These are phyloP conservation scores for Boletus sensibilis DNA, from an alignment of 768 basidiomycete species.

Conservation along the genomic window DNA sequence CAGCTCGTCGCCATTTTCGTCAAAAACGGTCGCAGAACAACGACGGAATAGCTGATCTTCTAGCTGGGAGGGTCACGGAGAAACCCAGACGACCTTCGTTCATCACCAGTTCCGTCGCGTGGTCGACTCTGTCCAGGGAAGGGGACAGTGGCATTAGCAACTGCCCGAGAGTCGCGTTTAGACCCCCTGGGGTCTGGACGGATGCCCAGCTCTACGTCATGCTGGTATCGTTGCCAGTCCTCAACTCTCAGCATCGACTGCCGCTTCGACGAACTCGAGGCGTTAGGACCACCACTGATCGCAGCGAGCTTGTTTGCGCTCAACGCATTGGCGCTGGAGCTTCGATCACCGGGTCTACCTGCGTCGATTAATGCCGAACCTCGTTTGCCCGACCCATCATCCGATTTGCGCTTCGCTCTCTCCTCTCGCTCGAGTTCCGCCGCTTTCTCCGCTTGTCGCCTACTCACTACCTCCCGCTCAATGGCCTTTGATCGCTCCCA, in stretches of 20 bases:
- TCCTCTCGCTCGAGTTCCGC: slow-evolving; percentile 48
- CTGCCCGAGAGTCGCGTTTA: slow-evolving; percentile 26
- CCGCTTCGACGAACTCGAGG: slow-evolving; percentile 52
- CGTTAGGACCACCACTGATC: slow-evolving; percentile 31
- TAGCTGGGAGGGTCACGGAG: slow-evolving; percentile 44
- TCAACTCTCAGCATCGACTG: slow-evolving; percentile 79
- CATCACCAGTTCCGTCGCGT: slow-evolving; percentile 25
- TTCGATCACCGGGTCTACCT: slow-evolving; percentile 36
- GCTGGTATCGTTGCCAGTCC: slow-evolving; percentile 79
- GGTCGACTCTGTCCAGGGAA: slow-evolving; percentile 32
- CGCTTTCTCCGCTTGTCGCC: slow-evolving; percentile 70
- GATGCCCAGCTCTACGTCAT: slow-evolving; percentile 40
- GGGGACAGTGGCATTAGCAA: slow-evolving; percentile 27
- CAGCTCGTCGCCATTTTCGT: neutral
- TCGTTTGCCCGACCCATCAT: slow-evolving; percentile 41
- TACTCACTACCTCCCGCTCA: slow-evolving; percentile 73
- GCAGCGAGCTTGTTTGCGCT: slow-evolving; percentile 62
- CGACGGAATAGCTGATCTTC: neutral
- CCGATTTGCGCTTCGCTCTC: slow-evolving; percentile 45
- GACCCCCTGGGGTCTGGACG: slow-evolving; percentile 23
- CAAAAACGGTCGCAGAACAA: neutral
- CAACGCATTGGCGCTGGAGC: slow-evolving; percentile 36
- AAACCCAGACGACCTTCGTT: slow-evolving; percentile 31
- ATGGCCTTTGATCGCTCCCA: slow-evolving; percentile 78
- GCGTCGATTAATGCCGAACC: slow-evolving; percentile 30